These are phyloP conservation scores for Coniochaeta sp. DNA, from an alignment of 2,329 filamentous ascomycete genomes.

Conservation along the genomic window DNA sequence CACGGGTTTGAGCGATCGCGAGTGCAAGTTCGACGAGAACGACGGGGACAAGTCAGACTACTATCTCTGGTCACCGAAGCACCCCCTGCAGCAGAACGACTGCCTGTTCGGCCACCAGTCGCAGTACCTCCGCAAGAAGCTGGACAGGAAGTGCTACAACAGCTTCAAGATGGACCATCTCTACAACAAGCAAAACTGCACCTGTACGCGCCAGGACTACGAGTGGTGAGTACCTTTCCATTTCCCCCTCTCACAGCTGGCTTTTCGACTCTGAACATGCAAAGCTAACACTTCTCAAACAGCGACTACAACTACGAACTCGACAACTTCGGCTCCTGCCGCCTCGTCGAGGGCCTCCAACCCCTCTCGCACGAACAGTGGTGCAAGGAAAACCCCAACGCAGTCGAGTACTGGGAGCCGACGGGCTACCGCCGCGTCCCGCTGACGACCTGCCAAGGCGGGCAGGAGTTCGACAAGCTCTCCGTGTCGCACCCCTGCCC, in stretches of 20 bases:
- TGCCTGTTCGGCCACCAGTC: constrained; percentile 91
- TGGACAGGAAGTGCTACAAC: constrained; percentile 74
- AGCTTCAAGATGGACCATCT: constrained; percentile 62
- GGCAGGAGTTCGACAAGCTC: constrained; percentile 64
- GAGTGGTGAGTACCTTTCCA: constrained; percentile 63
- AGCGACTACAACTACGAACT: constrained; percentile 93
- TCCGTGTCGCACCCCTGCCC: constrained; percentile 58
- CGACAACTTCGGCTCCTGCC: constrained; percentile 68
- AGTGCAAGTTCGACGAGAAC: constrained; percentile 63
- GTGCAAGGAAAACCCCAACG: constrained; percentile 56
- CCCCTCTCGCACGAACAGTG: constrained; percentile 44
- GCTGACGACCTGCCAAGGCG: constrained; percentile 77
- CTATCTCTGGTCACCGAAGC: constrained; percentile 77
- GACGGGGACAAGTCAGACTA: constrained; percentile 58
- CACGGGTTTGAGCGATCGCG: constrained; percentile 63
- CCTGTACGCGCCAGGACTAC: constrained; percentile 77
- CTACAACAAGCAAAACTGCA: constrained; percentile 70
- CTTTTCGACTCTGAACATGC: not conserved
- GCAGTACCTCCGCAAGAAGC: constrained; percentile 84
- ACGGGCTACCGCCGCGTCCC: constrained; percentile 88
- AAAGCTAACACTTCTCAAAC: constrained; percentile 17
- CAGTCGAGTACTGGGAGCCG: constrained; percentile 72
- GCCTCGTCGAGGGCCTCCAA: constrained; percentile 63
- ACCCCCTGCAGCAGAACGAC: constrained; percentile 68
- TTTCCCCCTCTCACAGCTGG: too few relatives aligned